Percentiles rank a stretch among this genome's conserved stretches.
Conservation (phyloP, 805 yeast species). For the Ogataea ganodermae region DNA sequence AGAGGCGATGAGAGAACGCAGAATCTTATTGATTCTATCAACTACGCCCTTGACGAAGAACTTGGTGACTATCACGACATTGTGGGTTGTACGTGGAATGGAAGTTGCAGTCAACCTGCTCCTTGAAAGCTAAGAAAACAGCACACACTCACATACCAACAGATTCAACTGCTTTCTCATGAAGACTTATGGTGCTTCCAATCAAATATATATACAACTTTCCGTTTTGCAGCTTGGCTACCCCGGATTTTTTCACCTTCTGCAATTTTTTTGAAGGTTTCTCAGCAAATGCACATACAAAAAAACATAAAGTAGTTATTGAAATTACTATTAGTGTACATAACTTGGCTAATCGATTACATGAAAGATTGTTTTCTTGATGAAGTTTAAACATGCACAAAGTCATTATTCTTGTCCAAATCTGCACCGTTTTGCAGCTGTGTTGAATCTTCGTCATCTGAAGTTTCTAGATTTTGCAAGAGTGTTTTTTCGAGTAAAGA, state of each 20-base stretch:
- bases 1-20: conserved; percentile 20
- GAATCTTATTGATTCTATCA: conserved; percentile 16
- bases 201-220: conserved; percentile 1
- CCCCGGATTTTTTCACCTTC: conserved; percentile 6
- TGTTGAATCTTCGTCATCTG: conserved; percentile 7
- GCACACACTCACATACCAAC: not conserved
- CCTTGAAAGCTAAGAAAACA: not conserved
- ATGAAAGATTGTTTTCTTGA: not conserved
- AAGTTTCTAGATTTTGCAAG: conserved; percentile 16
- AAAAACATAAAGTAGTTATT: not conserved
- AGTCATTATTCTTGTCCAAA: conserved; percentile 26
- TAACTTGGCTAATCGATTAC: not conserved
- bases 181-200: not conserved
- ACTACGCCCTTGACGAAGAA: conserved; percentile 25
- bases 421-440: conserved; percentile 13
- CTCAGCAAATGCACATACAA: not conserved
- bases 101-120: conserved; percentile 11
- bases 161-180: not conserved
- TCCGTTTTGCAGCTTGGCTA: conserved; percentile 9
- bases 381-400: conserved; percentile 2
- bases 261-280: not conserved
- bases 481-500: conserved; percentile 18
- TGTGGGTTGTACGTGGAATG: conserved; percentile 18
- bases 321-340: not conserved
- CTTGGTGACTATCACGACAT: conserved; percentile 18